A percentile compares a stretch with the other conserved stretches of the same genome.
Conservation (phyloP, 192 early-diverging fungal species). For the Geranomyces variabilis region DNA sequence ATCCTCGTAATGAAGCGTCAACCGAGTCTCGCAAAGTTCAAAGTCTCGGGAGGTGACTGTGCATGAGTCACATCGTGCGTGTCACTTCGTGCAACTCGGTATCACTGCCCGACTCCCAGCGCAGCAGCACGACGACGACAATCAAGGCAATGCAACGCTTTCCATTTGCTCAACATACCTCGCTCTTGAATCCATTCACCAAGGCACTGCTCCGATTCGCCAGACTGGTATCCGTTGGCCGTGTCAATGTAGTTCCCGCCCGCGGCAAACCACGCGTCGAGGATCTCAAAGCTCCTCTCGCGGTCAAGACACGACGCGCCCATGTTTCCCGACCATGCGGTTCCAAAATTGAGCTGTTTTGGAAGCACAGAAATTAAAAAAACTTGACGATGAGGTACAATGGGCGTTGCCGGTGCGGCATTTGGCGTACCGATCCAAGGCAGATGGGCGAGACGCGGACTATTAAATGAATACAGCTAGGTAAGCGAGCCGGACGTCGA, state of each 20-base stretch:
- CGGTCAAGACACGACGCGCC: not conserved
- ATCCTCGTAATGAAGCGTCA: no score
- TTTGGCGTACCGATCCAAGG: conserved; percentile 17
- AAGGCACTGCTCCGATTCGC: conserved; percentile 24
- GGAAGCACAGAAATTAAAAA: not conserved
- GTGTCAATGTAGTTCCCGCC: conserved; percentile 31
- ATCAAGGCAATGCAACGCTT: no score
- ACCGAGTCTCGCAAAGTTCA: no score
- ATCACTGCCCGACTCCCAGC: no score
- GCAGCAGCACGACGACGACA: no score
- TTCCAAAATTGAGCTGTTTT: not conserved
- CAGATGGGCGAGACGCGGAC: conserved; percentile 25
- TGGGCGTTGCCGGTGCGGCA: no score
- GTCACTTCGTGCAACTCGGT: no score
- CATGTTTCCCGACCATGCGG: not conserved
- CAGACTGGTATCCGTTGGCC: conserved; percentile 25
- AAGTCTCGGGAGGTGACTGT: no score
- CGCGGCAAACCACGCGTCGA: conserved; percentile 15
- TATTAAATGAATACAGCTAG: no score
- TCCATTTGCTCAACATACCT: no score
- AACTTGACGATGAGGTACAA: not conserved
- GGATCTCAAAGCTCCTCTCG: conserved; percentile 18
- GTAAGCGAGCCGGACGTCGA: not conserved
- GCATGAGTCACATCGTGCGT: no score
- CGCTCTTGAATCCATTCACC: conserved; percentile 24